Evolutionary conservation across 2,329 filamentous ascomycete genomes (phyloP).

Genomic region (Hypomyces rosellus): DNA sequence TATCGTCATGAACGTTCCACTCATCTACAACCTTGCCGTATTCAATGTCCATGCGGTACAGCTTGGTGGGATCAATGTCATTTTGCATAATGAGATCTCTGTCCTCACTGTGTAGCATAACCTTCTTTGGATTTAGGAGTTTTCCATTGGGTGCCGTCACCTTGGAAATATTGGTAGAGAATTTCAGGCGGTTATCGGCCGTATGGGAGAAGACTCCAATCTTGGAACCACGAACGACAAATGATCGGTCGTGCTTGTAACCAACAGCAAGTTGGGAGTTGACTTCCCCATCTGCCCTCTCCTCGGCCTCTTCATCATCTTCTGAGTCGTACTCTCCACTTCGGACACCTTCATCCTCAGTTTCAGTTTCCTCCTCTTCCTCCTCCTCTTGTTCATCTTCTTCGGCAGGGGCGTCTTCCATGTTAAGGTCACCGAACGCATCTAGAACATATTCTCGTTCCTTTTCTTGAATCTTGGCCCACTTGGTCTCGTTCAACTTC

Average conservation of each 20-base stretch:
- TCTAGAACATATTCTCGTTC: conserved; percentile 93
- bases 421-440: conserved; percentile 87
- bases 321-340: conserved; percentile 65
- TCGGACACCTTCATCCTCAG: conserved; percentile 56
- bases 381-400: conserved; percentile 43
- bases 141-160: conserved; percentile 83
- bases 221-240: conserved; percentile 94
- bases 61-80: conserved; percentile 72
- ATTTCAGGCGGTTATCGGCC: conserved; percentile 84
- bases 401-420: conserved; percentile 64
- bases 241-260: conserved; percentile 94
- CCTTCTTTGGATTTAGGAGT: conserved; percentile 89
- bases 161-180: conserved; percentile 95
- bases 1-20: conserved; percentile 97
- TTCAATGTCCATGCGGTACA: conserved; percentile 97
- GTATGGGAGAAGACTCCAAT: conserved; percentile 99
- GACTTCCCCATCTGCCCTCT: conserved; percentile 66
- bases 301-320: conserved; percentile 66
- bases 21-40: conserved; percentile 97
- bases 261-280: conserved; percentile 95
- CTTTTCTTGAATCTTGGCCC: conserved; percentile 85
- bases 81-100: conserved; percentile 86
- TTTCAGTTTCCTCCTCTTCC: conserved; percentile 48
- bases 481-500: conserved; percentile 88
- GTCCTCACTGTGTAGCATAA: conserved; percentile 92